These are phyloP conservation scores for Elongisporangium prolatum DNA, from an alignment of 352 stramenopile species.

Conservation along the genomic window DNA sequence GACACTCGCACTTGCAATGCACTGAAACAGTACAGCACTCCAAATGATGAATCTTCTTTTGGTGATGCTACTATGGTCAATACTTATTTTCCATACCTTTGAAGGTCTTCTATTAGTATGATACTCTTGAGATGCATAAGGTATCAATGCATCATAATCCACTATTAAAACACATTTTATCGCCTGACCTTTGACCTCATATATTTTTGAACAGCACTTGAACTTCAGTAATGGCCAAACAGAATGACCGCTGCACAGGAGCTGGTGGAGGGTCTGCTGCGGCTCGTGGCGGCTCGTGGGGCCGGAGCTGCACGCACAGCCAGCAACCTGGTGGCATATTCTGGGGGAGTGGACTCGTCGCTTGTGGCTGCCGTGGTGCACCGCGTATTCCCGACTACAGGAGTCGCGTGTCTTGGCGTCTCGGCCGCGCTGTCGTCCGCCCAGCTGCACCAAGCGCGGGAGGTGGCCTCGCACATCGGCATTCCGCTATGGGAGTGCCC, in stretches of 20 bases:
- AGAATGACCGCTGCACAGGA: background rate
- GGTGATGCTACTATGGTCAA: too few relatives aligned
- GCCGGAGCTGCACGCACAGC: background rate
- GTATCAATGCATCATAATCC: too few relatives aligned
- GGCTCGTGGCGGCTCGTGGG: slow-evolving; percentile 27
- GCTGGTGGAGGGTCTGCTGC: slow-evolving; percentile 33
- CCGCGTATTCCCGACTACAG: slow-evolving; percentile 65
- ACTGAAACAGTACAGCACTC: slow-evolving; percentile 86
- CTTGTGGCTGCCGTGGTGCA: slow-evolving; percentile 91
- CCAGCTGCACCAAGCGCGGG: slow-evolving; percentile 86
- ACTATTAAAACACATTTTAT: too few relatives aligned
- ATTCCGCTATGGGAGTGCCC: slow-evolving; percentile 84
- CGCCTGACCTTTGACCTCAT: too few relatives aligned
- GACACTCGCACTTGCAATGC: slow-evolving; percentile 59
- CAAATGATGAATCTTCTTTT: slow-evolving; percentile 39
- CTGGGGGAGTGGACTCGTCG: slow-evolving; percentile 95
- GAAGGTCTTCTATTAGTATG: too few relatives aligned
- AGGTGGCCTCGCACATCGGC: slow-evolving; percentile 85
- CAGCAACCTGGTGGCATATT: slow-evolving; percentile 88
- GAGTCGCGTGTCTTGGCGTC: slow-evolving; percentile 89
- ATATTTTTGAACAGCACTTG: too few relatives aligned
- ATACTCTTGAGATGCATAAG: too few relatives aligned
- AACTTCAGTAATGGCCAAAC: background rate
- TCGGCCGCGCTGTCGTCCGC: slow-evolving; percentile 86
- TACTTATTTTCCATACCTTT: too few relatives aligned